Evolutionary conservation across 2,329 filamentous ascomycete species (phyloP).

Genomic region (Boeremia lycopersici): DNA sequence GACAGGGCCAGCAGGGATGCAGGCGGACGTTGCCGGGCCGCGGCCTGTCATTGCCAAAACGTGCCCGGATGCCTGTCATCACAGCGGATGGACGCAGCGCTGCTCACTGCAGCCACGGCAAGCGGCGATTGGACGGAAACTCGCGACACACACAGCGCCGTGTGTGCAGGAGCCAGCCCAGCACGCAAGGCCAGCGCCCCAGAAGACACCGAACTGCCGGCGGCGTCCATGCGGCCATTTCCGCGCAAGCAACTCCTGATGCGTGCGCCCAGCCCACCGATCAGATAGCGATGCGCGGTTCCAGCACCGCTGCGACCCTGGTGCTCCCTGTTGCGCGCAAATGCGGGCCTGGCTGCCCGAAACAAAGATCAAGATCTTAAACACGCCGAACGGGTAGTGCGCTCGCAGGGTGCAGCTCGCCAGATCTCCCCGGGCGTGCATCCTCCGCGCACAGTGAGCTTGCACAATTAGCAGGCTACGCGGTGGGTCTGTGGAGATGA

Average conservation of each 20-base stretch:
- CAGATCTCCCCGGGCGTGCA: not conserved
- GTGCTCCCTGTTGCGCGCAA: not conserved
- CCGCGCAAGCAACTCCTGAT: not conserved
- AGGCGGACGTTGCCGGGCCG: constrained; percentile 12
- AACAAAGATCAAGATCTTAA: not conserved
- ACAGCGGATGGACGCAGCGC: not conserved
- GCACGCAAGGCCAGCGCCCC: not conserved
- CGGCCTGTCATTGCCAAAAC: constrained; percentile 3
- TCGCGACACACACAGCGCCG: not conserved
- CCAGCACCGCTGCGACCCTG: not conserved
- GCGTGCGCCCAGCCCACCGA: constrained; percentile 1
- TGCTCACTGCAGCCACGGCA: not conserved
- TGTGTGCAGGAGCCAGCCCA: not conserved
- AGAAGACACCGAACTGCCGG: not conserved
- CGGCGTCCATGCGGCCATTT: not conserved
- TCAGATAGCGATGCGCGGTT: constrained; percentile 9
- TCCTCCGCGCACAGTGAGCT: not conserved
- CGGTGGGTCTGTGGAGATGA: not conserved
- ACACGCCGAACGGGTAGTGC: not conserved
- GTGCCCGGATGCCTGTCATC: not conserved
- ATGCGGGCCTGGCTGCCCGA: not conserved
- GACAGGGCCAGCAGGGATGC: constrained; percentile 1
- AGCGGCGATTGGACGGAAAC: not conserved
- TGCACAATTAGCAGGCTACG: not conserved
- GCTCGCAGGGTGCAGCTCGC: constrained; percentile 2